These are phyloP conservation scores for Cornus suecica DNA, from an alignment of 148 eudicot genomes.

Conservation along the genomic window DNA sequence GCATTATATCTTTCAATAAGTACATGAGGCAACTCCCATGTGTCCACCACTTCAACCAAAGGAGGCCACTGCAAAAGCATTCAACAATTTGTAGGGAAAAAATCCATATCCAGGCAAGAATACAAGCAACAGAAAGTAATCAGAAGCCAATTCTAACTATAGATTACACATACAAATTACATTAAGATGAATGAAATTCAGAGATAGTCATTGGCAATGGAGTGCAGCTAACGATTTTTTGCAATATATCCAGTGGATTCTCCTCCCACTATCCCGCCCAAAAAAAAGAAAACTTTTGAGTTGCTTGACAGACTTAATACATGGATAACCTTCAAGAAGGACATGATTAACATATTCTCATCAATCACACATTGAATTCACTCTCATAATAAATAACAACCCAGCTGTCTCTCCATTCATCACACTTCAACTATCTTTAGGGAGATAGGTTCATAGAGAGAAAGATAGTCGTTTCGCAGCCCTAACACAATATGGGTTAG, in stretches of 20 bases:
- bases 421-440: too few relatives aligned
- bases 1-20: slow-evolving; percentile 92
- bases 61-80: slow-evolving; percentile 84
- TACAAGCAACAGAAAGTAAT: slow-evolving; percentile 5
- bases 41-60: slow-evolving; percentile 87
- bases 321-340: too few relatives aligned
- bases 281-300: too few relatives aligned
- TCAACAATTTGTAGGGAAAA: not conserved
- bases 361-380: too few relatives aligned
- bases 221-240: slow-evolving; percentile 3
- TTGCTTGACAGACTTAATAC: too few relatives aligned
- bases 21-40: slow-evolving; percentile 92
- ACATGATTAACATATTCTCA: too few relatives aligned
- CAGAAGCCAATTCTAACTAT: not conserved
- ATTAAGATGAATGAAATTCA: not conserved
- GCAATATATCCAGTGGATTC: not conserved
- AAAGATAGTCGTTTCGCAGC: too few relatives aligned
- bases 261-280: too few relatives aligned
- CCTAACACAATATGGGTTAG: too few relatives aligned
- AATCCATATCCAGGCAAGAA: not conserved
- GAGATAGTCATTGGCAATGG: not conserved
- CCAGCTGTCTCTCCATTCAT: too few relatives aligned
- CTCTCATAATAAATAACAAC: too few relatives aligned
- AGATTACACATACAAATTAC: not conserved
- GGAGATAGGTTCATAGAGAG: too few relatives aligned